Percentiles rank a stretch among this genome's conserved stretches.
Conservation (phyloP, 768 basidiomycete genomes). For the Dioszegia hungarica region DNA sequence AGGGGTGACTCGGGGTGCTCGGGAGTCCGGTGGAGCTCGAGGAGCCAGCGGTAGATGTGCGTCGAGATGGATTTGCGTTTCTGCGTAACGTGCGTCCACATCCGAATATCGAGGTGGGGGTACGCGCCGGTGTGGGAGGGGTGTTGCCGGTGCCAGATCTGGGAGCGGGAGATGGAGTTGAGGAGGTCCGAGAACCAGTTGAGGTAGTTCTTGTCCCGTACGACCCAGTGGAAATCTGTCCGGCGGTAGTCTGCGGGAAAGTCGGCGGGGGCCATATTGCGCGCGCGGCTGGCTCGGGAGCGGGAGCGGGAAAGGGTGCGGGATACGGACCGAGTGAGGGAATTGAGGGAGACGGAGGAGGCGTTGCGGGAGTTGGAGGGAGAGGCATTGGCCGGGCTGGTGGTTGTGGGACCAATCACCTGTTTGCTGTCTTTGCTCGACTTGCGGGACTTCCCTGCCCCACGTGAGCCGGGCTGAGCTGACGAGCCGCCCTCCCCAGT, state of each 20-base stretch:
- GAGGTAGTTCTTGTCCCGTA: conserved; percentile 24
- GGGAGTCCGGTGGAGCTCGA: conserved; percentile 21
- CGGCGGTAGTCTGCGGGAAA: conserved; percentile 17
- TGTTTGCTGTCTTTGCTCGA: neutral
- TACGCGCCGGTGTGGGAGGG: conserved; percentile 1
- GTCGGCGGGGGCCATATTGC: neutral
- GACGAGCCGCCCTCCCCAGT: neutral
- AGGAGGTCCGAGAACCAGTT: conserved; percentile 25
- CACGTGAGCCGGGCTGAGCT: too few species aligned
- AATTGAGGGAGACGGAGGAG: neutral
- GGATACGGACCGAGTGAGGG: conserved; percentile 2
- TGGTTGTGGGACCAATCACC: neutral
- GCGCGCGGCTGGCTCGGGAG: conserved; percentile 3
- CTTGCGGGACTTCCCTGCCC: neutral
- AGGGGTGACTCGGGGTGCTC: conserved; percentile 21
- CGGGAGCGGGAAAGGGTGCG: conserved; percentile 6
- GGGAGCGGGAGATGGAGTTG: conserved; percentile 16
- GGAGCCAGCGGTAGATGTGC: conserved; percentile 25
- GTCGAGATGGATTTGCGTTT: conserved; percentile 17
- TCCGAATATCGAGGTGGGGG: conserved; percentile 20
- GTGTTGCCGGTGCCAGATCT: conserved; percentile 16
- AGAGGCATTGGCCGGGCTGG: neutral
- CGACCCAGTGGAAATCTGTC: conserved; percentile 30
- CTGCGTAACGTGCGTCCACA: conserved; percentile 24
- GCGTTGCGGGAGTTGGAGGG: neutral